A percentile compares a stretch with the other conserved stretches of the same genome.
These are phyloP conservation scores for Vanrija sp. DNA, from an alignment of 1,284 basidiomycete genomes.

Conservation along the genomic window DNA sequence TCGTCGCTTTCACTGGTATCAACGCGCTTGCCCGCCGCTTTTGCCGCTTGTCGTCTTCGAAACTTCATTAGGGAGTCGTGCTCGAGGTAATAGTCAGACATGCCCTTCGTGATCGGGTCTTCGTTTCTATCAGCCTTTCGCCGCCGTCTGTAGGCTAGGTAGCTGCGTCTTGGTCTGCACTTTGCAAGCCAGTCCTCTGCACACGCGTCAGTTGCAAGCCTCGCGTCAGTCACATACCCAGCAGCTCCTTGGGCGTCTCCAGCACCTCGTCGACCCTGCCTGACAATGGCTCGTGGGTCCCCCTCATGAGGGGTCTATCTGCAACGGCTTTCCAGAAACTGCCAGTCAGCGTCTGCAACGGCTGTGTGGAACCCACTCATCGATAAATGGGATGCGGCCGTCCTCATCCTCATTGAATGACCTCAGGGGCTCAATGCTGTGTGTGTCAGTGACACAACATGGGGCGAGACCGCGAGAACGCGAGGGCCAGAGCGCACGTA, in stretches of 20 bases:
- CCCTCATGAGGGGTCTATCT: constrained; percentile 1
- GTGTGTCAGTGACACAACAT: neutral
- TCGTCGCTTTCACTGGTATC: neutral
- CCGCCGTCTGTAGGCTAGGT: constrained; percentile 22
- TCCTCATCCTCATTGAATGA: constrained; percentile 10
- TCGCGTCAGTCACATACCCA: constrained; percentile 19
- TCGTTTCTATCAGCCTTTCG: constrained; percentile 16
- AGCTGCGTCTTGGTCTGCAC: constrained; percentile 17
- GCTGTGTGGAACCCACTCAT: constrained; percentile 11
- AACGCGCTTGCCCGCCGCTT: neutral
- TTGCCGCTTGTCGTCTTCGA: constrained; percentile 3
- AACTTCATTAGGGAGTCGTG: constrained; percentile 10
- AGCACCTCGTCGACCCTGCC: constrained; percentile 10
- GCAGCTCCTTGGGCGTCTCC: constrained; percentile 15
- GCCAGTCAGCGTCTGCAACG: neutral
- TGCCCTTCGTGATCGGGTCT: constrained; percentile 19
- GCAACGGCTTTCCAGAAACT: constrained; percentile 29
- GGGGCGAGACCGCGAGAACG: neutral
- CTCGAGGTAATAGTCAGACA: constrained; percentile 29
- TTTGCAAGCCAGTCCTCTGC: constrained; percentile 23
- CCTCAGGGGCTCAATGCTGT: constrained; percentile 18
- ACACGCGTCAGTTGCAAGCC: neutral
- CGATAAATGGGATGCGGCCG: constrained; percentile 10
- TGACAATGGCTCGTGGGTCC: constrained; percentile 18
- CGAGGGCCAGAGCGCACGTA: constrained; percentile 1